These are phyloP conservation scores for Mycena venus DNA, from an alignment of 768 basidiomycete species.

Conservation along the genomic window DNA sequence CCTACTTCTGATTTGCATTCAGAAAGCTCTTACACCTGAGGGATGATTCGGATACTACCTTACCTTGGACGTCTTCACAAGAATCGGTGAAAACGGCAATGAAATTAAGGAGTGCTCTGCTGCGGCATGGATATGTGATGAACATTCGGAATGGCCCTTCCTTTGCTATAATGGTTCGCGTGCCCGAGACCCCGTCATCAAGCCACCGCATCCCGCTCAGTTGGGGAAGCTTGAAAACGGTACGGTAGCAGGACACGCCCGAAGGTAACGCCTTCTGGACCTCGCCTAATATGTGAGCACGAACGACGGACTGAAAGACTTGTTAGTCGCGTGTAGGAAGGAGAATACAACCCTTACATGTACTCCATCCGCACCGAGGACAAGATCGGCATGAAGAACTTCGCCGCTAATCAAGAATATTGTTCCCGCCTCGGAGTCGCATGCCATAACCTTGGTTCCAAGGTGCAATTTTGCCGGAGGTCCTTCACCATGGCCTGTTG, in stretches of 20 bases:
- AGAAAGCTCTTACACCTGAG: neutral
- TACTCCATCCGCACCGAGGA: conserved; percentile 55
- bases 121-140: neutral
- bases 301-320: conserved; percentile 3
- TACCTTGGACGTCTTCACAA: neutral
- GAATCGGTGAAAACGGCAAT: conserved; percentile 7
- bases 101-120: conserved; percentile 15
- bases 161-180: neutral
- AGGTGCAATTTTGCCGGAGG: conserved; percentile 19
- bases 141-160: conserved; percentile 22
- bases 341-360: conserved; percentile 6
- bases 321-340: neutral
- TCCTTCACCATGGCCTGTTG: neutral
- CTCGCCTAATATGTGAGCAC: conserved; percentile 7
- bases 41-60: neutral
- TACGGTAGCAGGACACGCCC: conserved; percentile 20
- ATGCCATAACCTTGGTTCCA: conserved; percentile 17
- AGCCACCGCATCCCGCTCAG: conserved; percentile 19
- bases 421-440: conserved; percentile 41
- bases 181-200: conserved; percentile 5
- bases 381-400: conserved; percentile 48
- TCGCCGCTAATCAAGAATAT: conserved; percentile 51
- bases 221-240: conserved; percentile 4
- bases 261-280: neutral
- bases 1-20: neutral